These are phyloP conservation scores for Paecilomyces sp. DNA, from an alignment of 2,329 filamentous ascomycete species.

Conservation along the genomic window DNA sequence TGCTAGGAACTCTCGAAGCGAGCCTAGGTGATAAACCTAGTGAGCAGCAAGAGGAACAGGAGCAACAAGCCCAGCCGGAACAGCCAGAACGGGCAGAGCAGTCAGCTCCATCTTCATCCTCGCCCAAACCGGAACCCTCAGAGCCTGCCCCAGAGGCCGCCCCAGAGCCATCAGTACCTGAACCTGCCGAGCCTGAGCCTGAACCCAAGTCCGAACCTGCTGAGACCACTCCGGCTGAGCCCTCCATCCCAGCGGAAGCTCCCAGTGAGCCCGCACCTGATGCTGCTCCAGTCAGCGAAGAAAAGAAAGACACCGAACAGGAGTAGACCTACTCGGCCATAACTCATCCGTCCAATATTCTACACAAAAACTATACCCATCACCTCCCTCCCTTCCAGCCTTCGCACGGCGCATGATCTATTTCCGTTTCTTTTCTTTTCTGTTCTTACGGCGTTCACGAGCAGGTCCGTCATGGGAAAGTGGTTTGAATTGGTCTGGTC, in stretches of 20 bases:
- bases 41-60: not conserved
- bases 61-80: not conserved
- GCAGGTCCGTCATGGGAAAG: no score
- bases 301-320: not conserved
- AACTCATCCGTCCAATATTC: not conserved
- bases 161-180: not conserved
- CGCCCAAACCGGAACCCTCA: not conserved
- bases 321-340: not conserved
- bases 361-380: not conserved
- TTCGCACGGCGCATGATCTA: not conserved
- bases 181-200: not conserved
- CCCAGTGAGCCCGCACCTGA: not conserved
- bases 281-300: not conserved
- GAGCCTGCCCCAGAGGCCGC: not conserved
- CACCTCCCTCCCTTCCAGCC: not conserved
- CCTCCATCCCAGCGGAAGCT: not conserved
- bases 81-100: constrained; percentile 4
- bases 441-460: no score
- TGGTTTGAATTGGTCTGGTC: no score
- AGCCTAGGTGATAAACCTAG: constrained; percentile 21
- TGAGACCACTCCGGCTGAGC: not conserved
- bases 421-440: no score
- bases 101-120: not conserved
- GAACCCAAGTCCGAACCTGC: not conserved
- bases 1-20: constrained; percentile 42